Base-by-base conservation (phyloP, 1,284 basidiomycete species). In the Tylopilus sp. region DNA sequence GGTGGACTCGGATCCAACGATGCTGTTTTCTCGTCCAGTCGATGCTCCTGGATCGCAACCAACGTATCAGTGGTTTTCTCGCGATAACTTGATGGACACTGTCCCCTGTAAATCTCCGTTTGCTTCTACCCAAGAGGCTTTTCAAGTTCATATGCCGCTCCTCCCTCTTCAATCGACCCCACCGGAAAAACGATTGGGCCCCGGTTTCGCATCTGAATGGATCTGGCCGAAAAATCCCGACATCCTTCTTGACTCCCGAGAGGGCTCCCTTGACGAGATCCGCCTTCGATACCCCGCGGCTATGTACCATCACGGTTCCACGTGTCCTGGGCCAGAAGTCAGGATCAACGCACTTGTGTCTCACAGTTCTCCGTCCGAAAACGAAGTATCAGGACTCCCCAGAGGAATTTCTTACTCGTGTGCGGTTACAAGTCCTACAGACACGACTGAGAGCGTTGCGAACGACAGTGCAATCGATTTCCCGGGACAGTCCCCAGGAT, bases 201-300 rank as follows among this genome's bases (percentile, higher is more conserved):
- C 44, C 18, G 43, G 37, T 43, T 29, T 55, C 20, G 20, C 38
- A 21, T 46, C 44, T 24, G 50, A 49, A 24, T 63, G 62, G 59
- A 42, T 34, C 37, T 68, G 59, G 64, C 54, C 61, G 3, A 51
- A 61, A 48, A 46, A 48, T 48, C 38, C 43, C 3, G 51, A 62
- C 15, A 20, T 48, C 10, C 34, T 46, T 40, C 44, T 50, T 44
- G 39, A 37, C 37, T 44, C 29, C n/a, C 52, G 53, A 44, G 48
- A 48, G 26, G 44, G n/a, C 36, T 33, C 43, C 28, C 46, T 52
- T 38, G 30, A 48, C n/a, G 64, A 58, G 30, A 6, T 50, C 33
- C 44, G 28, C 35, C 33, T 50, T 35, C 56, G 39, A 31, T 51
- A 54, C n/a, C 46, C 48, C 7, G 30, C 45, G 3, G 33, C 41